Evolutionary conservation across 495 filamentous ascomycete genomes (phyloP), one percentile per base, ranked within the genome.

Genomic region (Penicillium parvum): DNA sequence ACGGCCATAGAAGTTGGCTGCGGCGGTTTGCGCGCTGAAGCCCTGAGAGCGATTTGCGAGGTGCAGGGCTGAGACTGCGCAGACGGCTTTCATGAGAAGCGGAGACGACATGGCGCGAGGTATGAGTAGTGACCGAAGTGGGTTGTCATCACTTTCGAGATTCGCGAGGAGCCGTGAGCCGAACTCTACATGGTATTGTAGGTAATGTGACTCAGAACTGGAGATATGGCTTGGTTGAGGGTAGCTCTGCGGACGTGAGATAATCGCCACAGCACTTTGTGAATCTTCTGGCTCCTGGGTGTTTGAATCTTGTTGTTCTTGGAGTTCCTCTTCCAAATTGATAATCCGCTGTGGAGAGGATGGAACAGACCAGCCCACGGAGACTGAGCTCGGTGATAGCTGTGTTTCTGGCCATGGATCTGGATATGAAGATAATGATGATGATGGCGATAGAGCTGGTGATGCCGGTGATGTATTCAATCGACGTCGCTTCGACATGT

Each of bases 101-200:
- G 69, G 63, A 0, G 69, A 73, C 11, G 63, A 66, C 36, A 73
- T 53, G 4, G 69, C 69, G 11, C 66, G 52, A 5, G 69, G 69
- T 12, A 73, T 68, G 1, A 73, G 48, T 19, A 73, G 34, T 14
- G 63, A 65, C 5, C 68, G 64, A 11, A 73, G 47, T 0, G 69
- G 69, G 25, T 73, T 73, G 11, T 65, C 63, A 25, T 62, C 56
- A 16, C 49, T 67, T 49, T 73, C 67, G 10, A 73, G 53, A 8
- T 73, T 73, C 10, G 66, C 62, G 33, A 73, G 51, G 2, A 68
- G 55, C 20, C 55, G 62, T 25, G 67, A 71, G 16, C 63, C 69
- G 20, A 55, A 39, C 40, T 69, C 66, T 33, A 65, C 58, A 29
- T 73, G 67, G 28, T 73, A 73, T 49, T 71, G 67, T 14, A 73